These are phyloP conservation scores for Leccinum barrowsii DNA, from an alignment of 768 basidiomycete genomes.

Conservation along the genomic window DNA sequence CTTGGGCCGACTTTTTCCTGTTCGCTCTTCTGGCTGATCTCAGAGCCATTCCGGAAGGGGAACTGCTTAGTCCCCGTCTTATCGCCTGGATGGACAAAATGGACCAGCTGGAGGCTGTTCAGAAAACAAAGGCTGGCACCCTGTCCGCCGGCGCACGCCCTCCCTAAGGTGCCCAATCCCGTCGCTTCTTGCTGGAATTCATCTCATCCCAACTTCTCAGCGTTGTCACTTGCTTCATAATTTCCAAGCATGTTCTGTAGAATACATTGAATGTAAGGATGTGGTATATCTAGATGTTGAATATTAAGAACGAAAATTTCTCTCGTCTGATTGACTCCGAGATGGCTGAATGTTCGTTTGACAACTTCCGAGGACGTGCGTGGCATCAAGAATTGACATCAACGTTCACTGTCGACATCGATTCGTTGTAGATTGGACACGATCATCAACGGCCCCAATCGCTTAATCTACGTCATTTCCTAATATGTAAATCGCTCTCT, in stretches of 20 bases:
- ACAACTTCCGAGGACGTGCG: not conserved
- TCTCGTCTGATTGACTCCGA: not conserved
- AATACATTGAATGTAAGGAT: not conserved
- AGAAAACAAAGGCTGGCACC: constrained; percentile 23
- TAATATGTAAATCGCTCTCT: constrained; percentile 28
- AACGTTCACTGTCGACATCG: not conserved
- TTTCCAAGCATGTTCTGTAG: not conserved
- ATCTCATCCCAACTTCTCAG: not conserved
- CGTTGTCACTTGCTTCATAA: not conserved
- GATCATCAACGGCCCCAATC: not conserved
- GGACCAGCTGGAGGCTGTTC: constrained; percentile 23
- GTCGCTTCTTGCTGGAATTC: not conserved
- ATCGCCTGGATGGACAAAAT: constrained; percentile 25
- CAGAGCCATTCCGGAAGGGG: constrained; percentile 24
- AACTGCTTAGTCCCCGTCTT: constrained; percentile 23
- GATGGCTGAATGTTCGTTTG: not conserved
- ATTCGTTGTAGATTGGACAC: not conserved
- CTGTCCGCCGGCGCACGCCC: constrained; percentile 27
- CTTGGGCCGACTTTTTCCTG: constrained; percentile 34
- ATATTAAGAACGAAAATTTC: not conserved
- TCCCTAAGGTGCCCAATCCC: not conserved
- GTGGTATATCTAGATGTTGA: not conserved
- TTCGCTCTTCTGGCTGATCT: constrained; percentile 31
- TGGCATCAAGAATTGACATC: not conserved
- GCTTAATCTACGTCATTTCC: not conserved